These are phyloP conservation scores for Coniochaeta prunicola DNA, from an alignment of 2,329 filamentous ascomycete species.

Conservation along the genomic window DNA sequence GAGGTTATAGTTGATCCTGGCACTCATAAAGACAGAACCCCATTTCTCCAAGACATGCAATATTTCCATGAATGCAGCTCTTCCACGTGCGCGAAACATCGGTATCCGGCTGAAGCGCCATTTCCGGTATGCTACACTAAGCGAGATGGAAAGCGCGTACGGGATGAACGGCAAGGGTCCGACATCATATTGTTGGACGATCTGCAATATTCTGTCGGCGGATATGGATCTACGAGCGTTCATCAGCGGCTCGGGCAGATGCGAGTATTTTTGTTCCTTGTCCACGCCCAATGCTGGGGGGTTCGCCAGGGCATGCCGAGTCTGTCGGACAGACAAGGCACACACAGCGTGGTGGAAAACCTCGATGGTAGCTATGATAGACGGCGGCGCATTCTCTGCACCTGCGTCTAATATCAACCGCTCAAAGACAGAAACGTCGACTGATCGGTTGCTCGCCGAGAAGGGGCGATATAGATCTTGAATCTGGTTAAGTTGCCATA, in stretches of 20 bases:
- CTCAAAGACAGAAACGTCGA: constrained; percentile 50
- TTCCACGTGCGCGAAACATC: constrained; percentile 50
- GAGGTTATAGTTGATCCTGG: constrained; percentile 45
- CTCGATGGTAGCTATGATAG: constrained; percentile 49
- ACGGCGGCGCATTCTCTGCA: constrained; percentile 40
- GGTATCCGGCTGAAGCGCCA: constrained; percentile 54
- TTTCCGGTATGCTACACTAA: constrained; percentile 56
- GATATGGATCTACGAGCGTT: constrained; percentile 52
- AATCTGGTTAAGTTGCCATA: constrained; percentile 49
- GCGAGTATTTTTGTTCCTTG: constrained; percentile 3
- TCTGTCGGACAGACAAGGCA: constrained; percentile 53
- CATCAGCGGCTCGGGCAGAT: constrained; percentile 29
- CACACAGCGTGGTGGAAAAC: constrained; percentile 58
- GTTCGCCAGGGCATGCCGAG: constrained; percentile 19
- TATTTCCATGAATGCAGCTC: constrained; percentile 45
- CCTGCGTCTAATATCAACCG: constrained; percentile 48
- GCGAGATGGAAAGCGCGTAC: constrained; percentile 52
- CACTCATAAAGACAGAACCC: constrained; percentile 51
- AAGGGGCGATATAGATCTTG: constrained; percentile 53
- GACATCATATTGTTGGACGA: constrained; percentile 43
- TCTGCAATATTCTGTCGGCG: constrained; percentile 48
- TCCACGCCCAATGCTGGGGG: constrained; percentile 19
- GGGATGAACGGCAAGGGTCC: constrained; percentile 52
- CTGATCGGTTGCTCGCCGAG: constrained; percentile 30
- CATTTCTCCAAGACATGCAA: constrained; percentile 45